A percentile compares a stretch with the other conserved stretches of the same genome.
These are phyloP conservation scores for Coelastrella sp. DNA, from an alignment of 139 green algal genomes.

Conservation along the genomic window DNA sequence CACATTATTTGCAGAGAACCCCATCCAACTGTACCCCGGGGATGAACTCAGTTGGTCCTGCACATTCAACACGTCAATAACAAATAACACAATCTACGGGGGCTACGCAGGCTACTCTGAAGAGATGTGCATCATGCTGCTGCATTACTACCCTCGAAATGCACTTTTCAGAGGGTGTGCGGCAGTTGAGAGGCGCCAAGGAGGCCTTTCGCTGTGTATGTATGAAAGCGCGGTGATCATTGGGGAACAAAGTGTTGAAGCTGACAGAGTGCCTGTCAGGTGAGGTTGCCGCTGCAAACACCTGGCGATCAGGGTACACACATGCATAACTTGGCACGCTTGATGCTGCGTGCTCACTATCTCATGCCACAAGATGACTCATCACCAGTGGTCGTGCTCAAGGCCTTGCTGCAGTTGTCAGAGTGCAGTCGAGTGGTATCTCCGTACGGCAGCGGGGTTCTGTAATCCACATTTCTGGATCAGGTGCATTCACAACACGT, in stretches of 20 bases:
- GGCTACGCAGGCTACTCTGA: constrained; percentile 35
- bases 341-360: too few relatives aligned
- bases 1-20: neutral
- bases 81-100: constrained; percentile 7
- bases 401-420: too few relatives aligned
- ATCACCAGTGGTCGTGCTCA: too few relatives aligned
- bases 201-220: constrained; percentile 15
- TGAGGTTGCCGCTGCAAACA: neutral
- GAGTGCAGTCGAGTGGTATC: too few relatives aligned
- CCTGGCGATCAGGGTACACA: too few relatives aligned
- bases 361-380: too few relatives aligned
- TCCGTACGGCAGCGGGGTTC: too few relatives aligned
- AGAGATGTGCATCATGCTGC: neutral
- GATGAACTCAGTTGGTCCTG: constrained; percentile 25
- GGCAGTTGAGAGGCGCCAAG: neutral
- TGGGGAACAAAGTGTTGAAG: neutral
- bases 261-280: constrained; percentile 14
- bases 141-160: constrained; percentile 43
- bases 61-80: constrained; percentile 34
- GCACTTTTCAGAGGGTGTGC: constrained; percentile 8
- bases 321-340: too few relatives aligned
- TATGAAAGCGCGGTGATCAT: constrained; percentile 5
- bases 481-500: too few relatives aligned
- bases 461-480: too few relatives aligned
- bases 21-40: constrained; percentile 22